These are phyloP conservation scores for Fusarium pseudonygamai DNA, from an alignment of 2,329 filamentous ascomycete species.

Conservation along the genomic window DNA sequence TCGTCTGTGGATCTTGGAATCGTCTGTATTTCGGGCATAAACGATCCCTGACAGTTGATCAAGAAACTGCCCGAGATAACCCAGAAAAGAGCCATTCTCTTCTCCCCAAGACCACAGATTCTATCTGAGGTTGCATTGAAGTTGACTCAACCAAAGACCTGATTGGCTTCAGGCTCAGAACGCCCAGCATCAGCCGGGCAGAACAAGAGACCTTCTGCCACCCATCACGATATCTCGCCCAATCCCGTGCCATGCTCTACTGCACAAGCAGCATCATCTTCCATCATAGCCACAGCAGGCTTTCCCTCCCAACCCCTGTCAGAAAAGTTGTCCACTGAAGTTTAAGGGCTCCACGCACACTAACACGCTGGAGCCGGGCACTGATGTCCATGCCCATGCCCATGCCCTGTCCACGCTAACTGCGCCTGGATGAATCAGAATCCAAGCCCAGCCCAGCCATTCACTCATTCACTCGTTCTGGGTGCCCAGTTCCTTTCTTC, in stretches of 20 bases:
- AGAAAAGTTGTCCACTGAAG: constrained; percentile 8
- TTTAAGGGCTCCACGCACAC: constrained; percentile 31
- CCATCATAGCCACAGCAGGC: constrained; percentile 38
- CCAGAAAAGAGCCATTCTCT: background rate
- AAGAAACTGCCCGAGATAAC: constrained; percentile 6
- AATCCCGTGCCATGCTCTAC: constrained; percentile 29
- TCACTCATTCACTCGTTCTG: constrained; percentile 20
- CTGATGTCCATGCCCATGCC: background rate
- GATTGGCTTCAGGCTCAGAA: constrained; percentile 19
- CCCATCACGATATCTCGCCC: constrained; percentile 23
- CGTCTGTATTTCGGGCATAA: constrained; percentile 1
- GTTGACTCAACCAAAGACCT: constrained; percentile 7
- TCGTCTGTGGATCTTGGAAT: constrained; percentile 9
- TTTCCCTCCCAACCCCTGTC: constrained; percentile 21
- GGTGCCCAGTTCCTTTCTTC: constrained; percentile 24
- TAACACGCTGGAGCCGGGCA: constrained; percentile 10
- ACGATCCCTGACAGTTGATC: background rate
- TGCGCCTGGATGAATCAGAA: constrained; percentile 2
- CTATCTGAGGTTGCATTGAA: constrained; percentile 18
- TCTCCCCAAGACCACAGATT: background rate
- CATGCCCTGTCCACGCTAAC: background rate
- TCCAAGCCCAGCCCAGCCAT: constrained; percentile 25
- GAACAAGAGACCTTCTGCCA: constrained; percentile 37
- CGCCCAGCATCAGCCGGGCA: constrained; percentile 37
- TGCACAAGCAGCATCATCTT: constrained; percentile 34